These are phyloP conservation scores for Myriangium duriaei DNA, from an alignment of 2,329 filamentous ascomycete species.

Conservation along the genomic window DNA sequence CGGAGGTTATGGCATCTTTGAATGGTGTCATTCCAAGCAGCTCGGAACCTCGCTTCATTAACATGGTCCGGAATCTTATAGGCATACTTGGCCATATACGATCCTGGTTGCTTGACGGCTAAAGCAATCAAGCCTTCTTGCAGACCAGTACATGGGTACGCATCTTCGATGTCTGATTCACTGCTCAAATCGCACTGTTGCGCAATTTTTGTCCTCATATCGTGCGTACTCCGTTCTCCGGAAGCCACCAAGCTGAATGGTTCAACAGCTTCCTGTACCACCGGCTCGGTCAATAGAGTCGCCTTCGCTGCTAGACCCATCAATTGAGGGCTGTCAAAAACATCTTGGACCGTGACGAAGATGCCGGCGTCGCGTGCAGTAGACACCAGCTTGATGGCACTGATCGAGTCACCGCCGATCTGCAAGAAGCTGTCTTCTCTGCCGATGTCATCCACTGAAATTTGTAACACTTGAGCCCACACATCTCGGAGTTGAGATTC, in stretches of 20 bases:
- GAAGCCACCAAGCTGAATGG: constrained; percentile 15
- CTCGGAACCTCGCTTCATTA: not conserved
- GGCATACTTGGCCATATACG: not conserved
- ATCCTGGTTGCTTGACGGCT: not conserved
- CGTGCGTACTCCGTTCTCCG: not conserved
- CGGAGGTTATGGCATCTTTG: not conserved
- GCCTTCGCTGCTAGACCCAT: not conserved
- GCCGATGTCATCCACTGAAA: not conserved
- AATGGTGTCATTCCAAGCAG: not conserved
- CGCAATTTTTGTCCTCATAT: constrained; percentile 22
- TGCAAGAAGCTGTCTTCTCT: constrained; percentile 4
- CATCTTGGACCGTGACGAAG: constrained; percentile 16
- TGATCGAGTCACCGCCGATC: constrained; percentile 7
- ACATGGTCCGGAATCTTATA: not conserved
- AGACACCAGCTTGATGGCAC: constrained; percentile 23
- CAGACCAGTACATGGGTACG: constrained; percentile 3
- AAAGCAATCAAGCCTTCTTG: constrained; percentile 3
- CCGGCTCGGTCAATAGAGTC: constrained; percentile 14
- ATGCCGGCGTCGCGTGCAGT: constrained; percentile 44
- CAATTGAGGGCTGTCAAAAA: not conserved
- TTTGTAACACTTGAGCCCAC: not conserved
- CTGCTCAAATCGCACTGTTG: constrained; percentile 16
- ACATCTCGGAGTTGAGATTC: not conserved
- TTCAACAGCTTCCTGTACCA: constrained; percentile 18
- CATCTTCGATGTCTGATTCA: constrained; percentile 1